phyloP scores from a whole-genome alignment of 129 eudicot genomes.

The Ambrosia artemisiifolia region DNA sequence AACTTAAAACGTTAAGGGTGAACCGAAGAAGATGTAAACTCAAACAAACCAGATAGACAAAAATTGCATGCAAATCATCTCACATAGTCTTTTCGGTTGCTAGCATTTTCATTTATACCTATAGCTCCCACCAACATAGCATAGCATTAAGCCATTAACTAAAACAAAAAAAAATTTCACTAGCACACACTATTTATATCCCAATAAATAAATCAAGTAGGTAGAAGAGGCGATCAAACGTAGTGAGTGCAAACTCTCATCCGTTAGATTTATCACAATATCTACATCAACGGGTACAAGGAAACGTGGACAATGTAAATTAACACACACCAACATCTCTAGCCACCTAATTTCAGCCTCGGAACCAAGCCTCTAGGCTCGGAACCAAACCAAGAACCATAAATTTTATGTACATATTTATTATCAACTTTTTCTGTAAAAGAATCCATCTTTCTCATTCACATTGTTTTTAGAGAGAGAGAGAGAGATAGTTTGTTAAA shows the following conservation, averaged over 20 bases:
- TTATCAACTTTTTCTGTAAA: constrained; percentile 25
- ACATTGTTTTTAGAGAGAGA: background rate
- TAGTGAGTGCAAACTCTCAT: background rate
- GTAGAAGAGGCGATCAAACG: background rate
- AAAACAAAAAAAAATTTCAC: background rate
- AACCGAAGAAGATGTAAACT: no score
- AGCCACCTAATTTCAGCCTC: constrained; percentile 6
- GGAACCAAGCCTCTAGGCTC: constrained; percentile 14
- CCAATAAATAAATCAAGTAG: background rate
- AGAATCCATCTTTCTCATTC: constrained; percentile 9
- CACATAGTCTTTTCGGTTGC: no score
- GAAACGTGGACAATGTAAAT: background rate
- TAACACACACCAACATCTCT: background rate
- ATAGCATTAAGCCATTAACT: background rate
- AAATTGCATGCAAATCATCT: no score
- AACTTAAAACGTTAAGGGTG: no score
- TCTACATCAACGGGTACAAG: constrained; percentile 31
- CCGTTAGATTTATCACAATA: constrained; percentile 28
- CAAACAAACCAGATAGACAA: no score
- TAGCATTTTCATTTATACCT: no score
- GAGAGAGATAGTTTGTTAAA: constrained; percentile 27
- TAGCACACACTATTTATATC: background rate
- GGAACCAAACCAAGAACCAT: constrained; percentile 23
- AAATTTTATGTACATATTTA: background rate
- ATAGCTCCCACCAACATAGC: no score